phyloP scores from a whole-genome alignment of 306 rosid genomes.

The Hippophae gyantsensis region DNA sequence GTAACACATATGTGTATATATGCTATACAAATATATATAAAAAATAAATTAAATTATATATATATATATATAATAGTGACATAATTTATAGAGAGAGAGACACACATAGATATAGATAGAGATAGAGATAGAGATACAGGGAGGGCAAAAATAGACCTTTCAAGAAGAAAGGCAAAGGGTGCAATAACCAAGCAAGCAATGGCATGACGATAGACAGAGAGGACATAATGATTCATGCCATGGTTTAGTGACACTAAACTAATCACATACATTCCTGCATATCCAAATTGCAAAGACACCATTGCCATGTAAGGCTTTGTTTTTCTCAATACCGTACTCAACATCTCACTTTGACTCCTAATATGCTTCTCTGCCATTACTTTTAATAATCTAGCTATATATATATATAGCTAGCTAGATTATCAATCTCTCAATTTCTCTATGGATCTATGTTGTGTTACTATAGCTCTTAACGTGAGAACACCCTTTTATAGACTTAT shows the following conservation, averaged over 20 bases:
- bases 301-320: constrained; percentile 84
- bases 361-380: background rate
- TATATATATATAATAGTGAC: too few relatives aligned
- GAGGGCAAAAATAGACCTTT: constrained; percentile 36
- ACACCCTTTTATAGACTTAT: too few relatives aligned
- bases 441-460: too few relatives aligned
- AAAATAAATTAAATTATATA: too few relatives aligned
- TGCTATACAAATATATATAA: too few relatives aligned
- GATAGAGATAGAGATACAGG: background rate
- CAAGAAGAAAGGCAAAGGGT: constrained; percentile 77
- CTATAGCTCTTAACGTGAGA: too few relatives aligned
- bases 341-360: background rate
- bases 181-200: constrained; percentile 54
- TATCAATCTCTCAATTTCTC: too few relatives aligned
- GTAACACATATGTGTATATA: too few relatives aligned
- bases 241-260: constrained; percentile 81
- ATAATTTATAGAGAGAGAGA: too few relatives aligned
- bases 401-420: too few relatives aligned
- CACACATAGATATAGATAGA: background rate
- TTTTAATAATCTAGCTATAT: too few relatives aligned
- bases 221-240: constrained; percentile 85
- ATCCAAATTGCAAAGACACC: constrained; percentile 79
- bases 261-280: constrained; percentile 86
- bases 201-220: constrained; percentile 78
- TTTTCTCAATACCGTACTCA: constrained; percentile 24